A percentile compares a stretch with the other conserved stretches of the same genome.
Conservation (phyloP, 495 filamentous ascomycete species). For the Hypoxylon crocopeplum region DNA sequence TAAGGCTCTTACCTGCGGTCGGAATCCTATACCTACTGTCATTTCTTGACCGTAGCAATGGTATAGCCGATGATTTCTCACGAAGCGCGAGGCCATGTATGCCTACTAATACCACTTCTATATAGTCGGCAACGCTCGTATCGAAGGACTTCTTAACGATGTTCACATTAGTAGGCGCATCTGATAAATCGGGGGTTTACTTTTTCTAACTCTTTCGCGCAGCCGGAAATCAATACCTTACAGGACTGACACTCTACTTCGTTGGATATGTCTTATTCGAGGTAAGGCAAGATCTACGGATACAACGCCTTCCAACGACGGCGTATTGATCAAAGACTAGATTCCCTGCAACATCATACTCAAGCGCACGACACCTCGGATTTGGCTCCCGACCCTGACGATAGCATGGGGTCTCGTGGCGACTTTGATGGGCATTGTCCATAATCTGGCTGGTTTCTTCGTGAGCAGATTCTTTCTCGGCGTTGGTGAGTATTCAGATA, state of each 20-base stretch:
- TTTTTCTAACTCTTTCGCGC: neutral
- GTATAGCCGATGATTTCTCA: constrained; percentile 39
- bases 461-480: constrained; percentile 68
- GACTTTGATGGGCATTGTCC: constrained; percentile 71
- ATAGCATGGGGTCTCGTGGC: constrained; percentile 66
- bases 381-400: constrained; percentile 59
- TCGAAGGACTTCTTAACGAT: constrained; percentile 69
- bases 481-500: constrained; percentile 44
- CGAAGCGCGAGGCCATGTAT: neutral
- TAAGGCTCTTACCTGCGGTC: constrained; percentile 67
- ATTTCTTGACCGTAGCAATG: constrained; percentile 79
- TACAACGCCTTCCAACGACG: neutral
- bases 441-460: constrained; percentile 70
- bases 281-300: constrained; percentile 12
- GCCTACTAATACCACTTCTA: constrained; percentile 7
- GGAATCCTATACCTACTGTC: constrained; percentile 74
- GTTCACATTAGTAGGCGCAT: constrained; percentile 61
- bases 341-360: constrained; percentile 77
- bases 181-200: constrained; percentile 4
- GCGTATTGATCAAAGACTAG: constrained; percentile 36
- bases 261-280: constrained; percentile 77
- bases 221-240: constrained; percentile 73
- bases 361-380: constrained; percentile 70
- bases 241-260: constrained; percentile 76
- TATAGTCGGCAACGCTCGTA: constrained; percentile 54